These are phyloP conservation scores for Chlorella variabilis DNA, from an alignment of 163 green algal genomes.

Conservation along the genomic window DNA sequence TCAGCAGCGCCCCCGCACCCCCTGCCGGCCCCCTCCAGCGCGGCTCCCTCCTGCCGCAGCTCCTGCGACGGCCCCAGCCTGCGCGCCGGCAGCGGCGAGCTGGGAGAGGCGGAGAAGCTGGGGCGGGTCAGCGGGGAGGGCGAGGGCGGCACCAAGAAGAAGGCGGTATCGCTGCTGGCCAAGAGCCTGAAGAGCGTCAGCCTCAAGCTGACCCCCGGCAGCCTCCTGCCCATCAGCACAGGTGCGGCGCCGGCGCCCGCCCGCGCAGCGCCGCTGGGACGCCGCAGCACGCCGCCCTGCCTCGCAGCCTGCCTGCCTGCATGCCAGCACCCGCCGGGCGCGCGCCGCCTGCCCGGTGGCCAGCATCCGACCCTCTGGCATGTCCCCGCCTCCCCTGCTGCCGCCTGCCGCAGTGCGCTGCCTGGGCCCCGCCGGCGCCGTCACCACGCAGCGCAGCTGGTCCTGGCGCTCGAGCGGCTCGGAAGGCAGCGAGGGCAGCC, in stretches of 20 bases:
- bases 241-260: not conserved
- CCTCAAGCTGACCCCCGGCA: conserved; percentile 8
- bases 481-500: not conserved
- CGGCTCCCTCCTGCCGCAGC: not conserved
- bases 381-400: not conserved
- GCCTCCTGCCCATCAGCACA: conserved; percentile 29
- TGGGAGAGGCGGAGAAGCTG: no score
- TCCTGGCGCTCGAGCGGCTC: conserved; percentile 6
- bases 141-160: not conserved
- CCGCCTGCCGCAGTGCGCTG: conserved; percentile 1
- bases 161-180: conserved; percentile 29
- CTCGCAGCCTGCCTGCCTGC: not conserved
- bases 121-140: no score
- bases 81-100: not conserved
- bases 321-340: not conserved
- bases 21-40: not conserved
- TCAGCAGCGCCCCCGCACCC: not conserved
- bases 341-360: not conserved
- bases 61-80: not conserved
- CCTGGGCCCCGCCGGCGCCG: not conserved
- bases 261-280: no score
- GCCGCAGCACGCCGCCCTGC: not conserved
- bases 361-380: not conserved
- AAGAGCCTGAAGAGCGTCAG: conserved; percentile 13
- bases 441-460: conserved; percentile 2